These are phyloP conservation scores for Annulohypoxylon maeteangense DNA, from an alignment of 495 filamentous ascomycete genomes.

Conservation along the genomic window DNA sequence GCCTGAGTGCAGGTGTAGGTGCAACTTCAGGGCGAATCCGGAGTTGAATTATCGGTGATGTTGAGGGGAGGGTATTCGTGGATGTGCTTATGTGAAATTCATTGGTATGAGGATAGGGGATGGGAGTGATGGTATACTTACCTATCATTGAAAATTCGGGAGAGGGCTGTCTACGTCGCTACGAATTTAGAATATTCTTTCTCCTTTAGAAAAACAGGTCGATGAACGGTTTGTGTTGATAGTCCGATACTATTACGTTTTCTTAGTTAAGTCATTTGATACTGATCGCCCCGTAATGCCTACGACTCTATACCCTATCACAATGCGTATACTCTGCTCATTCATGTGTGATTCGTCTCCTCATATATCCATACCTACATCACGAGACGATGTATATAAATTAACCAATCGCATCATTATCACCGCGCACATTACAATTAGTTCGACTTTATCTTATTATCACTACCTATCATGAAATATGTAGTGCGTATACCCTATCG, in stretches of 20 bases:
- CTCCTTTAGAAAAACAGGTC: background rate
- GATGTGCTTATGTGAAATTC: background rate
- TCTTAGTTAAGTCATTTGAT: background rate
- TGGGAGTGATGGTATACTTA: background rate
- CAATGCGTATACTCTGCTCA: background rate
- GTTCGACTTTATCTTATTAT: constrained; percentile 11
- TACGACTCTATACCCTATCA: background rate
- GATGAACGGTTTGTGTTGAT: background rate
- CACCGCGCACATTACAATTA: background rate
- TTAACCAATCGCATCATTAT: constrained; percentile 2
- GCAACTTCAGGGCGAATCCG: constrained; percentile 65
- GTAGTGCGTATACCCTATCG: background rate
- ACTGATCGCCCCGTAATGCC: background rate
- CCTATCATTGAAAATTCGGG: background rate
- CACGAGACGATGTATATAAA: background rate
- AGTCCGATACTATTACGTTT: background rate
- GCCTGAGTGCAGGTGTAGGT: constrained; percentile 87
- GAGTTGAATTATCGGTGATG: constrained; percentile 58
- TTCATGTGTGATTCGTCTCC: background rate
- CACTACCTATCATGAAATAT: background rate
- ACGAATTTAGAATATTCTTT: background rate
- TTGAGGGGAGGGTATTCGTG: background rate
- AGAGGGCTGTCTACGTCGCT: background rate
- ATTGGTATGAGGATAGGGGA: background rate
- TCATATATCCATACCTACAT: background rate